Evolutionary conservation across 768 basidiomycete genomes (phyloP), one percentile per base, ranked within the genome.

Genomic region (Podaxis sp.): DNA sequence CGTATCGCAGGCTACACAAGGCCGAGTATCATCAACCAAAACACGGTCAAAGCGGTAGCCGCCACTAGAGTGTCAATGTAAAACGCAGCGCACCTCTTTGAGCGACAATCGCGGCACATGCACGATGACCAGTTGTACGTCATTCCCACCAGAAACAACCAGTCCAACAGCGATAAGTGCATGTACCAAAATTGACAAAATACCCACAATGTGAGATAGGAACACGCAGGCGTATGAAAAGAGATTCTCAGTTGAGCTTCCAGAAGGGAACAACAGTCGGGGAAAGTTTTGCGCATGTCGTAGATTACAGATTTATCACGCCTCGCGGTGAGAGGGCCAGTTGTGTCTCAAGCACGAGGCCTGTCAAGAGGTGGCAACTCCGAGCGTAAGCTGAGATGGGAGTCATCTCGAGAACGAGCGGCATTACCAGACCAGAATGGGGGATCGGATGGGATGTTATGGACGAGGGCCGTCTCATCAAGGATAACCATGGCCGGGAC

Each of bases 291-390:
- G 29, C 60, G 60, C 53, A 27, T 36, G 24, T 61, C 51, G 13
- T 55, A 52, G 47, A 61, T 53, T 46, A 37, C 43, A 62, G 55
- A 50, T 50, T 62, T 47, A 43, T 38, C 8, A 55, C 56, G 46
- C 55, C 61, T 55, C 27, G 46, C 54, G 13, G 47, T 25, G 24
- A n/a, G 55, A 55, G 33, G 13, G 27, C n/a, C 29, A 46, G 17
- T 49, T 62, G 61, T 49, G 46, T 56, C 61, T 56, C 43, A 50
- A 49, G 56, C 61, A 56, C 61, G 61, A 62, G 61, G 61, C 61
- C 61, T 62, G 61, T 62, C 61, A 62, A 49, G 12, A 54, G 43
- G 13, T 54, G 53, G 47, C 47, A 55, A 37, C 22, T 43, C 15
- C 17, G 33, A 56, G 54, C 33, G 46, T 50, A 55, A 25, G 29